phyloP scores from a whole-genome alignment of 2,329 filamentous ascomycete genomes.

The Pseudogymnoascus sp. region DNA sequence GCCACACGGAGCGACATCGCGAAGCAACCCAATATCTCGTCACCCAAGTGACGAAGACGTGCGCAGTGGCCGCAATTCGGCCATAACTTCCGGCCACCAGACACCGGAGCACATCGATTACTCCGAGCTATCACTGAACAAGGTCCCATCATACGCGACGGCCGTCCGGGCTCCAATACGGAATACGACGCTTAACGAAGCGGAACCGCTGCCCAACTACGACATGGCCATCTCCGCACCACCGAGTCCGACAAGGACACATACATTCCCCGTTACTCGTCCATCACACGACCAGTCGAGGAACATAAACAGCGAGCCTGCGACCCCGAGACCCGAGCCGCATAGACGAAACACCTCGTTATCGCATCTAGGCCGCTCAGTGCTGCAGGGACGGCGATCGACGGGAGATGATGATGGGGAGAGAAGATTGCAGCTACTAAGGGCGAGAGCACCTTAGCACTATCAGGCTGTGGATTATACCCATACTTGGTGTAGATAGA shows the following conservation, averaged over 20 bases:
- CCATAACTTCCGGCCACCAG: conserved; percentile 39
- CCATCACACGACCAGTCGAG: background rate
- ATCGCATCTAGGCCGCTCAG: conserved; percentile 26
- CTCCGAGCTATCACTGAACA: conserved; percentile 43
- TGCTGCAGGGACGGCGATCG: conserved; percentile 16
- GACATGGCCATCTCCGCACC: conserved; percentile 51
- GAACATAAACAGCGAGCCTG: background rate
- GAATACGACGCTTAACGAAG: conserved; percentile 39
- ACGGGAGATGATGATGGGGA: conserved; percentile 22
- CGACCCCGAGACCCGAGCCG: conserved; percentile 15
- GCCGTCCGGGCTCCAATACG: conserved; percentile 59
- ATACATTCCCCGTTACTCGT: conserved; percentile 15
- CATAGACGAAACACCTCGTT: background rate
- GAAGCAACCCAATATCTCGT: conserved; percentile 35
- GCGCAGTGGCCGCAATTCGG: conserved; percentile 34
- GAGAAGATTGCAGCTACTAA: conserved; percentile 23
- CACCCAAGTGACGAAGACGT: conserved; percentile 39
- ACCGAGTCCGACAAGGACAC: conserved; percentile 22
- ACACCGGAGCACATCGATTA: conserved; percentile 51
- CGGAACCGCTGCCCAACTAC: conserved; percentile 57
- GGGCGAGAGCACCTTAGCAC: background rate
- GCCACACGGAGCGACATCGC: conserved; percentile 17
- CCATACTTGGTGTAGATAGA: background rate
- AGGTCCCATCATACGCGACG: conserved; percentile 71
- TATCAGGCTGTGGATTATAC: background rate